A percentile compares a stretch with the other conserved stretches of the same genome.
phyloP scores from a whole-genome alignment of 768 basidiomycete genomes.

The Leccinum variicolor region DNA sequence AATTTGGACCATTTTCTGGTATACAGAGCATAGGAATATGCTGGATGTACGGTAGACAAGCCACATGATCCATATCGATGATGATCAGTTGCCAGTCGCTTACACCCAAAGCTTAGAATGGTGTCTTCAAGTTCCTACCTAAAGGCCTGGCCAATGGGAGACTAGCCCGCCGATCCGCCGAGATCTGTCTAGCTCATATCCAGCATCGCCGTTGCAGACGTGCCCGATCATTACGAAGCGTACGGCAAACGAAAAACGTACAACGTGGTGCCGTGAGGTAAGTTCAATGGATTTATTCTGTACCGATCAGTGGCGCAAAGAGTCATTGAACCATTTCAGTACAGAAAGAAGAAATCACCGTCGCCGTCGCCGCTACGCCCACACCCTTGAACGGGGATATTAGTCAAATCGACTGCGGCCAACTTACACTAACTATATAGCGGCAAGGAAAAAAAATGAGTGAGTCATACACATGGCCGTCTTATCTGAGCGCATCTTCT shows the following conservation, averaged over 20 bases:
- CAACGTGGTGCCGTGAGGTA: not conserved
- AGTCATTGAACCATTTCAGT: not conserved
- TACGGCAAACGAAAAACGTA: not conserved
- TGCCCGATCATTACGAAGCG: not conserved
- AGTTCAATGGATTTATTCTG: not conserved
- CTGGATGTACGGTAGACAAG: not conserved
- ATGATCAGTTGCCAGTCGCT: not conserved
- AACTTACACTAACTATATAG: not conserved
- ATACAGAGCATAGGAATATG: not conserved
- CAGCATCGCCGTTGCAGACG: conserved; percentile 3
- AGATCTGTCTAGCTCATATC: not conserved
- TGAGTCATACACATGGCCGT: not conserved
- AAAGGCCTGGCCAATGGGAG: not conserved
- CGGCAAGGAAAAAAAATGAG: not conserved
- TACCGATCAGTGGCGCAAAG: conserved; percentile 7
- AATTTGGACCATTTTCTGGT: conserved; percentile 93
- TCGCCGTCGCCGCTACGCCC: conserved; percentile 4
- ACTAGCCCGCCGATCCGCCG: not conserved
- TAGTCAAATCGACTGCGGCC: not conserved
- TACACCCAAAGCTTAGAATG: not conserved
- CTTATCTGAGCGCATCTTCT: not conserved
- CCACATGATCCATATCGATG: conserved; percentile 17
- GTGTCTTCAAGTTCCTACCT: not conserved
- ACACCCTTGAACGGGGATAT: not conserved
- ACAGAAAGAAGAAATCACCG: not conserved